Evolutionary conservation across 1,139 yeast species (phyloP).

Genomic region (Pneumocystis jirovecii): DNA sequence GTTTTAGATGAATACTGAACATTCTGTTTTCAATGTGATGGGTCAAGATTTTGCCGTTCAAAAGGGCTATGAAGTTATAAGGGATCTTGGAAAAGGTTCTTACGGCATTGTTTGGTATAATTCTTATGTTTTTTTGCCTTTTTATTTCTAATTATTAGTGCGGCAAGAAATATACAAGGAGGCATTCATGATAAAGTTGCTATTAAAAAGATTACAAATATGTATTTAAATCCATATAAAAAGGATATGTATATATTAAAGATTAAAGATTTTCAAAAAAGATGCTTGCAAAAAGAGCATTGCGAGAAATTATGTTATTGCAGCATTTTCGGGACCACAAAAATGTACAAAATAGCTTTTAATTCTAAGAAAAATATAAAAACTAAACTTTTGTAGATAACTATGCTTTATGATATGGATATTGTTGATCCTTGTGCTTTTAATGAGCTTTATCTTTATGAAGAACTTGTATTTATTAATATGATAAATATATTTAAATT

Average conservation of each 20-base stretch:
- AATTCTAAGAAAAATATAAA: neutral
- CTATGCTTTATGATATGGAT: slow-evolving; percentile 85
- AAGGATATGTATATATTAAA: neutral
- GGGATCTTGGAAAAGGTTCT: slow-evolving; percentile 93
- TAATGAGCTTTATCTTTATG: slow-evolving; percentile 83
- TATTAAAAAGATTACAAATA: slow-evolving; percentile 83
- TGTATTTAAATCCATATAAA: slow-evolving; percentile 19
- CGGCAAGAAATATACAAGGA: slow-evolving; percentile 63
- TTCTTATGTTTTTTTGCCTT: neutral
- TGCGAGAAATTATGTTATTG: slow-evolving; percentile 72
- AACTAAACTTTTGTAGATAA: slow-evolving; percentile 32
- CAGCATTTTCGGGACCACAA: slow-evolving; percentile 87
- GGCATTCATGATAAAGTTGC: slow-evolving; percentile 60
- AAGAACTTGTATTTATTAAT: slow-evolving; percentile 22
- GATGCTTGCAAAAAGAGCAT: slow-evolving; percentile 74
- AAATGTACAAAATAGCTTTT: slow-evolving; percentile 27
- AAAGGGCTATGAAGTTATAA: slow-evolving; percentile 41
- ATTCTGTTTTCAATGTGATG: slow-evolving; percentile 2
- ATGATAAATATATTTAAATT: neutral
- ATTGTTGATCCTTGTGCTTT: slow-evolving; percentile 72
- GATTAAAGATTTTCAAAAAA: slow-evolving; percentile 47
- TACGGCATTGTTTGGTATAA: slow-evolving; percentile 72
- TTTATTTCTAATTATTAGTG: slow-evolving; percentile 18
- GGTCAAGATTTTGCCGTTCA: slow-evolving; percentile 10
- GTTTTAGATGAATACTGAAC: neutral